Percentiles rank a stretch among this genome's conserved stretches.
These are phyloP conservation scores for Globisporangium carolinianum DNA, from an alignment of 352 stramenopile genomes.

Conservation along the genomic window DNA sequence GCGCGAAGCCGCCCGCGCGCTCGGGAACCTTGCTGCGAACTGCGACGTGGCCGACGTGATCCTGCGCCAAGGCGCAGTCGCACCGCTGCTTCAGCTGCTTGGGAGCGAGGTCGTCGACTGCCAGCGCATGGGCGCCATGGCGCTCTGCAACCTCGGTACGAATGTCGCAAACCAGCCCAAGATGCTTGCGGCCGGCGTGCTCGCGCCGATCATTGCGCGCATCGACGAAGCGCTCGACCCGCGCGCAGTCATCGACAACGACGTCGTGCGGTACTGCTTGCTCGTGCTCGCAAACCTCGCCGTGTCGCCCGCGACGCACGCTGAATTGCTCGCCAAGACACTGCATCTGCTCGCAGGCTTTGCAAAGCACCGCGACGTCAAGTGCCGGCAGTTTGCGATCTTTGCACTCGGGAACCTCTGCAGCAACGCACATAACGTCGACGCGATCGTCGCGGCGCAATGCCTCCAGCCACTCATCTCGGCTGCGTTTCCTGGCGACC, in stretches of 20 bases:
- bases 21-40: slow-evolving; percentile 94
- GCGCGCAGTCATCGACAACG: slow-evolving; percentile 89
- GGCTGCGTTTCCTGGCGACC: slow-evolving; percentile 90
- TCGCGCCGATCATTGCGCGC: slow-evolving; percentile 85
- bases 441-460: slow-evolving; percentile 83
- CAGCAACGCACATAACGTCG: slow-evolving; percentile 87
- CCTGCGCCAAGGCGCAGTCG: slow-evolving; percentile 79
- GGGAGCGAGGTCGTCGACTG: slow-evolving; percentile 87
- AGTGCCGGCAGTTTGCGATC: slow-evolving; percentile 94
- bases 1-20: slow-evolving; percentile 87
- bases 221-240: slow-evolving; percentile 89
- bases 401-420: slow-evolving; percentile 95
- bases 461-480: slow-evolving; percentile 92
- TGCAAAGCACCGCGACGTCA: slow-evolving; percentile 92
- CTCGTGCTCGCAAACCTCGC: slow-evolving; percentile 92
- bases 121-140: slow-evolving; percentile 94
- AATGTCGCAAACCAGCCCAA: slow-evolving; percentile 93
- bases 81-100: slow-evolving; percentile 84
- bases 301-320: slow-evolving; percentile 79
- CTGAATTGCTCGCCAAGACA: slow-evolving; percentile 65
- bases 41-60: slow-evolving; percentile 93
- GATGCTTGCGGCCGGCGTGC: slow-evolving; percentile 82
- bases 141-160: slow-evolving; percentile 91
- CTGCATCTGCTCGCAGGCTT: slow-evolving; percentile 90
- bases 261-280: slow-evolving; percentile 93